Evolutionary conservation across 805 yeast genomes (phyloP).

Genomic region (Myxozyma nipponensis): DNA sequence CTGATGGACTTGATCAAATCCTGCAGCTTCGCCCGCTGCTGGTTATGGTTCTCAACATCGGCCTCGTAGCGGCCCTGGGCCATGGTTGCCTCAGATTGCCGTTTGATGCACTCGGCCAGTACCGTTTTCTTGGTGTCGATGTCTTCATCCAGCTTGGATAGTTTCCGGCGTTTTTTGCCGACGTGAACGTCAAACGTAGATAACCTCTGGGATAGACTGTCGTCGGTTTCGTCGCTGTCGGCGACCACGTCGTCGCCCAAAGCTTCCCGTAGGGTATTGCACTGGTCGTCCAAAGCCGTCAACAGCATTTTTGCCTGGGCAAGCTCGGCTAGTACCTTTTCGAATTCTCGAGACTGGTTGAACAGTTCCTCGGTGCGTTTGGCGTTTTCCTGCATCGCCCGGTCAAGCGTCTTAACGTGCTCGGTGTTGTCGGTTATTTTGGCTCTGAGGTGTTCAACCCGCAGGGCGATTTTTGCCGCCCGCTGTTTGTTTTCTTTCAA

Average conservation of each 20-base stretch:
- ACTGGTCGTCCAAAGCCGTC: constrained; percentile 47
- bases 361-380: constrained; percentile 60
- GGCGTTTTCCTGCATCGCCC: constrained; percentile 51
- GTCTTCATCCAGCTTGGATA: constrained; percentile 31
- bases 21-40: constrained; percentile 15
- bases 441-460: constrained; percentile 43
- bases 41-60: constrained; percentile 34
- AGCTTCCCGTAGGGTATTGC: constrained; percentile 46
- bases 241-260: neutral
- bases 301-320: constrained; percentile 54
- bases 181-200: constrained; percentile 42
- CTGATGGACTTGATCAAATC: constrained; percentile 14
- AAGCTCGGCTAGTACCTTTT: constrained; percentile 59
- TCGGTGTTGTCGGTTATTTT: constrained; percentile 46
- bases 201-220: constrained; percentile 41
- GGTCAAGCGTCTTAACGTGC: constrained; percentile 50
- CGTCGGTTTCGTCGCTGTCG: constrained; percentile 29
- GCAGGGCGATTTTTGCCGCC: constrained; percentile 55
- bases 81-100: constrained; percentile 42
- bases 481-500: constrained; percentile 68
- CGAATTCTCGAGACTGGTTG: constrained; percentile 76
- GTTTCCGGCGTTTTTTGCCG: constrained; percentile 27
- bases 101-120: constrained; percentile 35
- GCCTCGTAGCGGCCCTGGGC: constrained; percentile 55
- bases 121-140: constrained; percentile 31